A percentile compares a stretch with the other conserved stretches of the same genome.
Evolutionary conservation across 2,329 filamentous ascomycete species (phyloP).

Genomic region (Seiridium cupressi): DNA sequence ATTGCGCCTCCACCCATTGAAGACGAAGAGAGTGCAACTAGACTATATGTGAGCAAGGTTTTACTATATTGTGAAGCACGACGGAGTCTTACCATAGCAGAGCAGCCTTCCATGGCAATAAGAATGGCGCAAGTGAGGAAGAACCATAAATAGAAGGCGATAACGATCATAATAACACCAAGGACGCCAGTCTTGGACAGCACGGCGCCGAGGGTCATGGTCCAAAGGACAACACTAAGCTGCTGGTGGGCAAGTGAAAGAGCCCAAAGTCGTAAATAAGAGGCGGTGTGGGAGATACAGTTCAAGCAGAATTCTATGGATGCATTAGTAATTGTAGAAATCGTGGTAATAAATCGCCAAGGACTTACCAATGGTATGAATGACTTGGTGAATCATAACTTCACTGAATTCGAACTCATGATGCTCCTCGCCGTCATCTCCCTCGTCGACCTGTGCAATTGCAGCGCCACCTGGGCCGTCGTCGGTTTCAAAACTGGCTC

Average conservation of each 20-base stretch:
- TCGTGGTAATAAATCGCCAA: too few species aligned
- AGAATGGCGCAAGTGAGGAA: conserved; percentile 73
- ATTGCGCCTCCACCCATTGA: conserved; percentile 85
- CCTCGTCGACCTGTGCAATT: conserved; percentile 51
- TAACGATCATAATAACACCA: conserved; percentile 78
- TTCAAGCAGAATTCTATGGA: conserved; percentile 93
- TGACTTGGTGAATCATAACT: conserved; percentile 98
- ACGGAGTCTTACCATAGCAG: conserved; percentile 59
- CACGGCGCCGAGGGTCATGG: conserved; percentile 84
- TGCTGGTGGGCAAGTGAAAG: conserved; percentile 97
- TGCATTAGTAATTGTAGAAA: neutral
- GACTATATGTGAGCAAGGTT: too few species aligned
- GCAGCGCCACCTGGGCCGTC: conserved; percentile 62
- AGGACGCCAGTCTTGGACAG: conserved; percentile 64
- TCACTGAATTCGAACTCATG: conserved; percentile 98
- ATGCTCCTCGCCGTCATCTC: conserved; percentile 65
- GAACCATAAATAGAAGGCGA: conserved; percentile 89
- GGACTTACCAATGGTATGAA: conserved; percentile 89
- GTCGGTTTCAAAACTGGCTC: conserved; percentile 64
- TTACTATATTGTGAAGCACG: neutral
- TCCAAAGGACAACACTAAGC: conserved; percentile 92
- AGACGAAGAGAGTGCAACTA: conserved; percentile 70
- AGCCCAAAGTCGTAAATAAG: conserved; percentile 97
- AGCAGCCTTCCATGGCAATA: conserved; percentile 80
- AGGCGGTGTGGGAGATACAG: conserved; percentile 97